Evolutionary conservation across 2,329 filamentous ascomycete genomes (phyloP).

Genomic region (Canariomyces notabilis): DNA sequence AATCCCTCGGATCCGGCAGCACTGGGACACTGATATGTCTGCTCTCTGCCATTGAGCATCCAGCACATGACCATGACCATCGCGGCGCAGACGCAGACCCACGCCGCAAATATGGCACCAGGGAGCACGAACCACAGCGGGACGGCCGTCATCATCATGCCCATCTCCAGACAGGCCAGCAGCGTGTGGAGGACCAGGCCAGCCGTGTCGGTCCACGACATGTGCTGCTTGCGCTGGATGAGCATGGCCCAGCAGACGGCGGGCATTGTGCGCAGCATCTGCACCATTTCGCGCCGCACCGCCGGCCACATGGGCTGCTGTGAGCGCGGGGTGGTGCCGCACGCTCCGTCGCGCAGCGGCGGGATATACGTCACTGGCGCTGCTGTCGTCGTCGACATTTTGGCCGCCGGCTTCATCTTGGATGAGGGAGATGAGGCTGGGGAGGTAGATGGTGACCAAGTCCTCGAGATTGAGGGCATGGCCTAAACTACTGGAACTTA

Average conservation of each 20-base stretch:
- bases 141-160: constrained; percentile 24
- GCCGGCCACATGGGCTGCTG: constrained; percentile 23
- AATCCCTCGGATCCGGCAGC: constrained; percentile 25
- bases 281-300: constrained; percentile 24
- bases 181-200: constrained; percentile 25
- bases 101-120: constrained; percentile 27
- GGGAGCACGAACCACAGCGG: constrained; percentile 30
- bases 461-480: constrained; percentile 3
- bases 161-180: constrained; percentile 26
- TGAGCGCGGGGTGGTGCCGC: constrained; percentile 30
- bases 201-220: constrained; percentile 21
- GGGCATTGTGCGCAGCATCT: constrained; percentile 23
- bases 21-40: constrained; percentile 20
- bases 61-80: constrained; percentile 26
- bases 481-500: too few species aligned
- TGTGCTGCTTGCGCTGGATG: constrained; percentile 16
- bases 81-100: constrained; percentile 23
- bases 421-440: constrained; percentile 1
- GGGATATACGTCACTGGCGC: constrained; percentile 32
- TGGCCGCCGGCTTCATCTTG: constrained; percentile 1
- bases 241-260: constrained; percentile 20
- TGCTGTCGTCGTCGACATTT: constrained; percentile 3
- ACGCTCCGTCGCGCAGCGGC: constrained; percentile 33
- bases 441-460: neutral
- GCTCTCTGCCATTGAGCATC: constrained; percentile 28